phyloP scores from a whole-genome alignment of 805 yeast species.

The Diddensiella transvaalensis region DNA sequence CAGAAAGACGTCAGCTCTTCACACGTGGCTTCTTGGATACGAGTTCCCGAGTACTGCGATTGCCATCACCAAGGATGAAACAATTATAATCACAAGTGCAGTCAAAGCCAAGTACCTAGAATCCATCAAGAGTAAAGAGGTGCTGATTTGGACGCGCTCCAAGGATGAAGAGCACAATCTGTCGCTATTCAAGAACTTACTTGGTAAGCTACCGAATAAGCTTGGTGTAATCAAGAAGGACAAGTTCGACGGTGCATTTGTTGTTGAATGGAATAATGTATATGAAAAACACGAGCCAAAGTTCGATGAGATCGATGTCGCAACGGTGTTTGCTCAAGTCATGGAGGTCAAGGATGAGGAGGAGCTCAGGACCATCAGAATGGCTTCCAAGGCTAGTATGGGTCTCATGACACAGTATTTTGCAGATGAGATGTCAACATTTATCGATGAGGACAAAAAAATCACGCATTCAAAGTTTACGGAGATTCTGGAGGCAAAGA shows the following conservation, averaged over 20 bases:
- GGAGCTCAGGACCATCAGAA: slow-evolving; percentile 60
- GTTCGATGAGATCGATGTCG: slow-evolving; percentile 47
- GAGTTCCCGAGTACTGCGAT: slow-evolving; percentile 92
- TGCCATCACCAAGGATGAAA: slow-evolving; percentile 55
- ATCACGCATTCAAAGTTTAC: slow-evolving; percentile 69
- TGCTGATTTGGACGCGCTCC: slow-evolving; percentile 66
- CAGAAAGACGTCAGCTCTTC: slow-evolving; percentile 80
- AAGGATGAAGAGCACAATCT: slow-evolving; percentile 78
- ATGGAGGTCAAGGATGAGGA: slow-evolving; percentile 76
- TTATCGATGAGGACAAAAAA: slow-evolving; percentile 81
- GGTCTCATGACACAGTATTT: slow-evolving; percentile 71
- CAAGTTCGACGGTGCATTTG: slow-evolving; percentile 75
- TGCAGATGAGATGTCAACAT: slow-evolving; percentile 80
- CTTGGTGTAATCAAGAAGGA: slow-evolving; percentile 76
- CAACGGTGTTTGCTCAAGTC: slow-evolving; percentile 49
- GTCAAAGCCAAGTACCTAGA: slow-evolving; percentile 80
- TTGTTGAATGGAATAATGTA: slow-evolving; percentile 66
- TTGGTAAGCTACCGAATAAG: slow-evolving; percentile 35
- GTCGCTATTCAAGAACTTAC: slow-evolving; percentile 56
- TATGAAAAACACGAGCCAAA: slow-evolving; percentile 34
- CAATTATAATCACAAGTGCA: slow-evolving; percentile 69
- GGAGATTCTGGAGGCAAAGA: slow-evolving; percentile 73
- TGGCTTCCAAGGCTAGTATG: slow-evolving; percentile 74
- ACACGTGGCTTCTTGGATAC: slow-evolving; percentile 89
- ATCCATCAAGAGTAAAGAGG: slow-evolving; percentile 48